These are phyloP conservation scores for Nakazawaea ishiwadae DNA, from an alignment of 805 yeast species.

Conservation along the genomic window DNA sequence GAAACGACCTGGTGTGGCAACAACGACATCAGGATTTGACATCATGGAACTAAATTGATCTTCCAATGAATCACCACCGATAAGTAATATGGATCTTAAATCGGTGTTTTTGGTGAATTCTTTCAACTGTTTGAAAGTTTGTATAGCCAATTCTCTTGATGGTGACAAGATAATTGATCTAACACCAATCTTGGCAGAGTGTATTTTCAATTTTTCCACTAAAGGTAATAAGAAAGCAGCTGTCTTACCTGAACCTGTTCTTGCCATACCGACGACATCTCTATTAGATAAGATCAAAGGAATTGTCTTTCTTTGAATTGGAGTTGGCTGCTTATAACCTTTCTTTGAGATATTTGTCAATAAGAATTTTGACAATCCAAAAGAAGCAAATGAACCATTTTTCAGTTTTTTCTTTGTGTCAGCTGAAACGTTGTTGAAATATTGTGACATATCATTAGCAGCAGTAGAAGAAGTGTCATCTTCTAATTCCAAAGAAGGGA, in stretches of 20 bases:
- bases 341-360: conserved; percentile 69
- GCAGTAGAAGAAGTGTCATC: conserved; percentile 33
- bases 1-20: conserved; percentile 98
- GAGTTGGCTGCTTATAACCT: conserved; percentile 95
- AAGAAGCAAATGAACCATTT: conserved; percentile 81
- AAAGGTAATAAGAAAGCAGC: conserved; percentile 94
- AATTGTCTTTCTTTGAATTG: conserved; percentile 93
- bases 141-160: conserved; percentile 92
- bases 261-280: conserved; percentile 99
- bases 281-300: conserved; percentile 83
- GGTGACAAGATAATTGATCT: conserved; percentile 91
- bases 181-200: conserved; percentile 82
- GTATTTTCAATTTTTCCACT: conserved; percentile 77
- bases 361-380: conserved; percentile 76
- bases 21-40: conserved; percentile 88
- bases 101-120: conserved; percentile 86
- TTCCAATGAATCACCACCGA: conserved; percentile 98
- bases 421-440: conserved; percentile 32
- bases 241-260: conserved; percentile 98
- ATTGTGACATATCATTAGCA: conserved; percentile 25
- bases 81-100: conserved; percentile 71
- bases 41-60: conserved; percentile 93
- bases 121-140: conserved; percentile 82
- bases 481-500: conserved; percentile 39
- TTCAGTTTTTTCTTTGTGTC: conserved; percentile 53